Percentiles rank a stretch among this genome's conserved stretches.
Evolutionary conservation across 768 basidiomycete genomes (phyloP).

Genomic region (Termitomyces bulborhizus): DNA sequence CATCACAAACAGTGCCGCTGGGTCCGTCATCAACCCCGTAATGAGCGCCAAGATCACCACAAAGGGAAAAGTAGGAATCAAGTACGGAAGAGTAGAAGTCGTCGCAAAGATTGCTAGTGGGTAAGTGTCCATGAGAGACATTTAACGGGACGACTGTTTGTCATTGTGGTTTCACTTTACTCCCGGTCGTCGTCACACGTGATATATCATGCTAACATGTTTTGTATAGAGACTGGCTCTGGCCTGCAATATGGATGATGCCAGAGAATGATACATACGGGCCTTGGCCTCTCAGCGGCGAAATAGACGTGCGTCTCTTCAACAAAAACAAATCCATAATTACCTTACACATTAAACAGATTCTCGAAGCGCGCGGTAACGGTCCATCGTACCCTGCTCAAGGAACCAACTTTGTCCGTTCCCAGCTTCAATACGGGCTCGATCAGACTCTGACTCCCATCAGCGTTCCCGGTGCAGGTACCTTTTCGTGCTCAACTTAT

Average conservation of each 20-base stretch:
- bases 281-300: slow-evolving; percentile 51
- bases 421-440: slow-evolving; percentile 67
- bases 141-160: not conserved
- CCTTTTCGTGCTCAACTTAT: no score
- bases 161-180: not conserved
- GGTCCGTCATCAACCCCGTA: slow-evolving; percentile 66
- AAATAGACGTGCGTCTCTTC: slow-evolving; percentile 33
- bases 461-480: slow-evolving; percentile 2
- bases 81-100: slow-evolving; percentile 57
- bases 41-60: slow-evolving; percentile 73
- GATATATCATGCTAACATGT: not conserved
- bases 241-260: slow-evolving; percentile 74
- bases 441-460: slow-evolving; percentile 9
- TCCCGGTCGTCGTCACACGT: not conserved
- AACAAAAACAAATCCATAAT: slow-evolving; percentile 5
- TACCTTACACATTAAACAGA: slow-evolving; percentile 23
- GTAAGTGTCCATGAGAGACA: slow-evolving; percentile 13
- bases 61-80: slow-evolving; percentile 47
- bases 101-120: slow-evolving; percentile 57
- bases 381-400: slow-evolving; percentile 43
- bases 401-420: slow-evolving; percentile 53
- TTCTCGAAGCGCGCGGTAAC: slow-evolving; percentile 62
- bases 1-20: slow-evolving; percentile 19
- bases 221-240: slow-evolving; percentile 51
- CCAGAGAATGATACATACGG: slow-evolving; percentile 61